Base-by-base conservation (phyloP, 345 rosid genomes). In the Isatis tinctoria region DNA sequence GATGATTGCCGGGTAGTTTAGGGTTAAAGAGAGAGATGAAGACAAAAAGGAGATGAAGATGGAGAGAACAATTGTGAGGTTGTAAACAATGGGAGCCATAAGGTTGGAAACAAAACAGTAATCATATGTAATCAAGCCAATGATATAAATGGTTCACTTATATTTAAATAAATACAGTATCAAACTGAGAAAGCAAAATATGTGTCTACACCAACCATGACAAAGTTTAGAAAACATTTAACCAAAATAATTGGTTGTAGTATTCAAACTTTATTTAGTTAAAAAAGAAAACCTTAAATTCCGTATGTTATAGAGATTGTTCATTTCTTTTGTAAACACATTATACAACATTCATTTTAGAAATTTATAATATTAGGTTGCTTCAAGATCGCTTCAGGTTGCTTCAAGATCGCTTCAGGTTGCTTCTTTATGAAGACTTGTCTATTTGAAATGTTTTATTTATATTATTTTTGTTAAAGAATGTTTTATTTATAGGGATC, bases 1-100 rank as follows among this genome's bases (percentile, higher is more conserved):
- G 83, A 90, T 88, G 69, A 88, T 78, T 60, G 88, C 73, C 2
- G 95, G 97, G 65, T 79, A 84, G 35, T 86, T 81, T 78, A 86
- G 86, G 20, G 74, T 81, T 13, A 83, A 53, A 37, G 93, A 85
- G 9, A 74, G 49, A 58, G 82, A 72, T 30, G 67, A 37, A 14
- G 84, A 82, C 6, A 85, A 72, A 74, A 74, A 77, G 2, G 28
- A 59, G 10, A 68, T 35, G 63, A 35, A 35, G 35, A 82, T 39
- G 24, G 85, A 47, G 70, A 83, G 80, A 73, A 73, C 27, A 51
- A 30, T 24, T 14, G 51, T 35, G 47, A 60, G 40, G 14, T 52
- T 67, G 54, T 56, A 57, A 48, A 41, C 53, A 20, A 52, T 65
- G 48, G 17, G 48, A 64, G 76, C 76, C 80, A 77, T 77, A 9